Percentiles rank a stretch among this genome's conserved stretches.
Conservation (phyloP, 2,329 filamentous ascomycete genomes). For the Alternaria sp. region DNA sequence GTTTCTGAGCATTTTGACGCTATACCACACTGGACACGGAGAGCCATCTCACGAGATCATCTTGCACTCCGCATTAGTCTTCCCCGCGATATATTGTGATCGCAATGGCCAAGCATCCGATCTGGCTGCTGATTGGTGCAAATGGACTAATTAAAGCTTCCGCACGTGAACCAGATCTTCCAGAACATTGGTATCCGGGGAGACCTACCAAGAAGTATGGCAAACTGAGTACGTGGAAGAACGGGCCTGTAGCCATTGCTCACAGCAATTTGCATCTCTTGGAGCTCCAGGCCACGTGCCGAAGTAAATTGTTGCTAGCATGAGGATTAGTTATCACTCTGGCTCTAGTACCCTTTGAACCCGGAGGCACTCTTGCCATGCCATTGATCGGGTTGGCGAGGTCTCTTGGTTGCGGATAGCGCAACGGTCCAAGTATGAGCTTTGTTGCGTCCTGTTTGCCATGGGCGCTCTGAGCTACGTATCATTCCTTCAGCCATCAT, state of each 20-base stretch:
- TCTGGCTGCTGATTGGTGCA: constrained; percentile 13
- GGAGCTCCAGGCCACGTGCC: not conserved
- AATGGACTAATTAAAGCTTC: constrained; percentile 1
- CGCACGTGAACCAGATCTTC: constrained; percentile 8
- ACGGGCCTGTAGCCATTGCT: constrained; percentile 7
- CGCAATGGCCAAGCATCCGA: not conserved
- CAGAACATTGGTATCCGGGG: constrained; percentile 3
- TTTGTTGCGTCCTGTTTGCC: not conserved
- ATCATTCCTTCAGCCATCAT: not conserved
- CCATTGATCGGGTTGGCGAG: not conserved
- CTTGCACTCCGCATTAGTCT: not conserved
- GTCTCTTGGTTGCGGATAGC: not conserved
- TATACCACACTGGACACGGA: constrained; percentile 13
- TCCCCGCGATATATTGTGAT: constrained; percentile 14
- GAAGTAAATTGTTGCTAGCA: not conserved
- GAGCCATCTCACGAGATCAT: not conserved
- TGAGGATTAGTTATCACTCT: not conserved
- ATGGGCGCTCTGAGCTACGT: not conserved
- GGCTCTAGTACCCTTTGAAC: not conserved
- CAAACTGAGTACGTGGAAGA: constrained; percentile 6
- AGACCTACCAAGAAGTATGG: not conserved
- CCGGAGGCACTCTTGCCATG: not conserved
- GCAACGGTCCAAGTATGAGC: not conserved
- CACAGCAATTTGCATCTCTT: not conserved
- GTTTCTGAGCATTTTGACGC: not conserved